Evolutionary conservation across 768 basidiomycete genomes (phyloP), one percentile per base, ranked within the genome.

Genomic region (Daedaleopsis sinensis): DNA sequence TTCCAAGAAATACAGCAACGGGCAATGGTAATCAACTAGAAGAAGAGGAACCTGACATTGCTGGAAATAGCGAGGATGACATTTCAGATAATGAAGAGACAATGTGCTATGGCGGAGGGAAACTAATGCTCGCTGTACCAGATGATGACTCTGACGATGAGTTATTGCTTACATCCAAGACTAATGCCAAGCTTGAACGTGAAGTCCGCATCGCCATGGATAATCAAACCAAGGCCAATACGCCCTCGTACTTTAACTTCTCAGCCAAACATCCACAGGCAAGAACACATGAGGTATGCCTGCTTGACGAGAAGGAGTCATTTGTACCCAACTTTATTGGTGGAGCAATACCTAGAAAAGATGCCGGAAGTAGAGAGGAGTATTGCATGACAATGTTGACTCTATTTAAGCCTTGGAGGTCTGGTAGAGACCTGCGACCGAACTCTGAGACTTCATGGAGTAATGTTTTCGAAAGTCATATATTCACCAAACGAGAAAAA

Each of bases 301-400:
- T 59, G 5, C 18, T 59, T 2, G 32, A 27, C 19, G 44, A 59
- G 44, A 23, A 13, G 24, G 37, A 44, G 16, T 36, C 42, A 4
- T 46, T 13, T 13, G 61, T 75, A 3, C 72, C 72, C 19, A 74
- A 77, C 56, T 74, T 78, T 61, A 55, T 72, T n/a, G 75, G 74
- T 1, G 65, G 47, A 23, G n/a, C 59, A 5, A 52, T 77, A 32
- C 27, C 27, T 32, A 32, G 27, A 32, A 32, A 32, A 32, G 27
- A 32, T 32, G 19, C 76, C 74, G 75, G 73, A 11, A 72, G 76
- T 55, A 16, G 70, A 18, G 75, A 76, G 42, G 70, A 69, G 23
- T 77, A 76, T 58, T 74, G 72, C 58, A 49, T 48, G 37, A 67
- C 72, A 1, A 76, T 79, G 74, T 51, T 76, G 1, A 70, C 72